Evolutionary conservation across 2,329 filamentous ascomycete genomes (phyloP), one percentile per base, ranked within the genome.

Genomic region (Ramichloridium luteum): DNA sequence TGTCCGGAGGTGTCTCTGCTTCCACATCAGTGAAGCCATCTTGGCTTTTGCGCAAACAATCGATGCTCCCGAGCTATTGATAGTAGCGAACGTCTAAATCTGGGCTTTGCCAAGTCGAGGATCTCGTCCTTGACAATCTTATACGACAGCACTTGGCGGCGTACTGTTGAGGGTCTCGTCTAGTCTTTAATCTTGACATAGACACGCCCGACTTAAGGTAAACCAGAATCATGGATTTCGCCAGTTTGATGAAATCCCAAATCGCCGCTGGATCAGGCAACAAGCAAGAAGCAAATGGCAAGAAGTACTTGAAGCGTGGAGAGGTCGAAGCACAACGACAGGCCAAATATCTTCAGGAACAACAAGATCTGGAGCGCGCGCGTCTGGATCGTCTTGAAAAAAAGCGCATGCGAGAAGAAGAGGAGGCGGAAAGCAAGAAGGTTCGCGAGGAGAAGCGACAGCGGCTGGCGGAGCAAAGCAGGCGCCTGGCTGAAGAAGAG

Each of bases 391-490:
- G 75, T 41, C 64, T 73, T 1, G 69, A 72, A 2, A 76, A 79
- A 46, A 96, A 96, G 61, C 81, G 88, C 45, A 90, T 92, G 57
- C 72, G 75, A 14, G 88, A 96, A 32, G 86, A 93, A 20, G 86
- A 93, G 15, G 80, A 81, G 35, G 75, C 76, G 2, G 70, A 74
- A 14, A 77, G 79, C 42, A 72, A 73, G 42, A 70, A 66, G 9
- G 64, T 66, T 16, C 73, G 85, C 10, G 82, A 93, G 41, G 83
- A 90, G 50, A 94, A 94, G 65, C 76, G 79, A 32, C 71, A 72
- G 37, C 70, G 70, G 38, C 65, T 98, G 3, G 88, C 85, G 0
- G 84, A 93, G 40, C 83, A 93, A 49, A 83, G 80, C 29, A 69
- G 71, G 31, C 62, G 61, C 40, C 66, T 74, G 40, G 67, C 77